Conservation (phyloP, 306 rosid species). For the Dryas alaskensis region DNA sequence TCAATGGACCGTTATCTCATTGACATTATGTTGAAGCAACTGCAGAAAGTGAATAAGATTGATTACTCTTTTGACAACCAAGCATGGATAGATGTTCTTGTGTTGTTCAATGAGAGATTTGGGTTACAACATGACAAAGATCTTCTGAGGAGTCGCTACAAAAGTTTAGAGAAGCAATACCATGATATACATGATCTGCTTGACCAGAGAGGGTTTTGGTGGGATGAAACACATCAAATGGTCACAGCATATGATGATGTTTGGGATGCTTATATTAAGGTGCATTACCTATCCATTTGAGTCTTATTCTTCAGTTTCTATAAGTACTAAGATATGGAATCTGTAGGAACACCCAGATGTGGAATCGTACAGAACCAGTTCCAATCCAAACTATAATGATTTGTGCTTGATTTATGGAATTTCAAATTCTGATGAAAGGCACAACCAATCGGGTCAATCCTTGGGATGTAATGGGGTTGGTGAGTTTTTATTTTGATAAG, state of each 20-base stretch:
- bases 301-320: conserved; percentile 1
- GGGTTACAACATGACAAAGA: conserved; percentile 37
- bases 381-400: conserved; percentile 49
- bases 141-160: conserved; percentile 32
- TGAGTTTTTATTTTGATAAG: conserved; percentile 25
- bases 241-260: conserved; percentile 40
- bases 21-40: conserved; percentile 46
- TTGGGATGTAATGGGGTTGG: conserved; percentile 24
- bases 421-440: conserved; percentile 27
- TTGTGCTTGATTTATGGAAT: conserved; percentile 57
- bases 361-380: conserved; percentile 32
- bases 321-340: conserved; percentile 24
- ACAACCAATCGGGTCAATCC: conserved; percentile 24
- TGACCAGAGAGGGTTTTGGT: conserved; percentile 45
- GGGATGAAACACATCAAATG: conserved; percentile 51
- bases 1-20: conserved; percentile 50
- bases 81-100: conserved; percentile 35
- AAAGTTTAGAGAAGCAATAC: conserved; percentile 44
- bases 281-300: conserved; percentile 26
- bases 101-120: conserved; percentile 47
- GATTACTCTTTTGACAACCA: conserved; percentile 32
- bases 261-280: conserved; percentile 57
- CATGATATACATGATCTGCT: conserved; percentile 44
- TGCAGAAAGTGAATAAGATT: conserved; percentile 34
- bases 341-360: conserved; percentile 51